Evolutionary conservation across 345 rosid genomes (phyloP).

Genomic region (Pelargonium nanum): DNA sequence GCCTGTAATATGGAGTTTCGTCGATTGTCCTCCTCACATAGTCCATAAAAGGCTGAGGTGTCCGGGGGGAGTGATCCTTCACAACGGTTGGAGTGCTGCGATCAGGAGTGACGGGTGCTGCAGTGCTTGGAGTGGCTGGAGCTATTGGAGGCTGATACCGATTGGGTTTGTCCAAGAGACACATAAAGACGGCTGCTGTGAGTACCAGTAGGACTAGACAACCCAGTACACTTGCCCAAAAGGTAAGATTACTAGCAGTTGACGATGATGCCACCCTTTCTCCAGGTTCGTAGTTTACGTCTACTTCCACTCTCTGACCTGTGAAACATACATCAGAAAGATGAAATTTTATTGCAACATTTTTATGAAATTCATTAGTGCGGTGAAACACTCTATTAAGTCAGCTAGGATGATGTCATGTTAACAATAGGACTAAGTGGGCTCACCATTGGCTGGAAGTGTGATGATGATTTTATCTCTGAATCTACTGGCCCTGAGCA

Average conservation of each 20-base stretch:
- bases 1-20: conserved; percentile 73
- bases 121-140: conserved; percentile 17
- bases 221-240: conserved; percentile 19
- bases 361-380: background rate
- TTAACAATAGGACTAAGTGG: conserved; percentile 1
- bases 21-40: conserved; percentile 78
- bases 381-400: too few species aligned
- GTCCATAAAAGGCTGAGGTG: conserved; percentile 80
- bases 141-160: conserved; percentile 15
- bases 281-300: conserved; percentile 37
- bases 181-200: conserved; percentile 11
- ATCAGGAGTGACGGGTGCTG: conserved; percentile 46
- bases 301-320: conserved; percentile 70
- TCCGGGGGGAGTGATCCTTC: conserved; percentile 59
- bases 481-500: conserved; percentile 32
- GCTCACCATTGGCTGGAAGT: conserved; percentile 73
- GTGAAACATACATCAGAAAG: conserved; percentile 4
- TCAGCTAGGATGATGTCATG: background rate
- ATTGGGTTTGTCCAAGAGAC: conserved; percentile 14
- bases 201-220: conserved; percentile 14
- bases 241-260: conserved; percentile 3
- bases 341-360: background rate
- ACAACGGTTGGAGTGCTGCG: conserved; percentile 28
- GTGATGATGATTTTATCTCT: conserved; percentile 47
- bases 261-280: conserved; percentile 13